phyloP scores from a whole-genome alignment of 768 basidiomycete genomes.

The Sutorius australiensis region DNA sequence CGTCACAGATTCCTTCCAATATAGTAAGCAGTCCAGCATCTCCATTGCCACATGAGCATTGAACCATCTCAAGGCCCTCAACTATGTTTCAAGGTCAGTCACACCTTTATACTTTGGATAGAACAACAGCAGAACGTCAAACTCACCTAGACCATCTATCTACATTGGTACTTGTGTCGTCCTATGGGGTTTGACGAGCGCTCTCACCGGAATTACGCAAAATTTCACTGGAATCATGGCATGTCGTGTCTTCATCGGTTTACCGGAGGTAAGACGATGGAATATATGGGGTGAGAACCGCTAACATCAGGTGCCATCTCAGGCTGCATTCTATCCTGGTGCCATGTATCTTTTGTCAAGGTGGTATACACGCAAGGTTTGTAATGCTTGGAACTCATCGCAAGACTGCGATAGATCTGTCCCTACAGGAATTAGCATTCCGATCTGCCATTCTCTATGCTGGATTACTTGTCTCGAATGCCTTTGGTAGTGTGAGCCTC shows the following conservation, averaged over 20 bases:
- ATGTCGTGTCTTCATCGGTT: conserved; percentile 58
- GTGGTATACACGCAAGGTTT: conserved; percentile 24
- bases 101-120: background rate
- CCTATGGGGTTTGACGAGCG: conserved; percentile 61
- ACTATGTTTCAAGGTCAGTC: conserved; percentile 47
- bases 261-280: conserved; percentile 47
- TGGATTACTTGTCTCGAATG: conserved; percentile 58
- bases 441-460: conserved; percentile 58
- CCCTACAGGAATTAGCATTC: conserved; percentile 54
- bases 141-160: conserved; percentile 47
- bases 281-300: background rate
- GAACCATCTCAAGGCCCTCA: conserved; percentile 42
- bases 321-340: conserved; percentile 66
- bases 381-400: background rate
- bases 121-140: background rate
- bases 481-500: conserved; percentile 56
- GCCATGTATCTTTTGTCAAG: conserved; percentile 35
- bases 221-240: conserved; percentile 53
- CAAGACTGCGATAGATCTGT: background rate
- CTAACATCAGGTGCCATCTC: background rate
- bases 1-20: conserved; percentile 43
- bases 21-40: background rate
- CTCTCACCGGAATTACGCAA: conserved; percentile 57
- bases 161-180: conserved; percentile 61
- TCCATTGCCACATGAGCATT: background rate